Percentiles rank a stretch among this genome's conserved stretches.
Evolutionary conservation across 305 asterid species (phyloP).

Genomic region (Fraxinus paxiana): DNA sequence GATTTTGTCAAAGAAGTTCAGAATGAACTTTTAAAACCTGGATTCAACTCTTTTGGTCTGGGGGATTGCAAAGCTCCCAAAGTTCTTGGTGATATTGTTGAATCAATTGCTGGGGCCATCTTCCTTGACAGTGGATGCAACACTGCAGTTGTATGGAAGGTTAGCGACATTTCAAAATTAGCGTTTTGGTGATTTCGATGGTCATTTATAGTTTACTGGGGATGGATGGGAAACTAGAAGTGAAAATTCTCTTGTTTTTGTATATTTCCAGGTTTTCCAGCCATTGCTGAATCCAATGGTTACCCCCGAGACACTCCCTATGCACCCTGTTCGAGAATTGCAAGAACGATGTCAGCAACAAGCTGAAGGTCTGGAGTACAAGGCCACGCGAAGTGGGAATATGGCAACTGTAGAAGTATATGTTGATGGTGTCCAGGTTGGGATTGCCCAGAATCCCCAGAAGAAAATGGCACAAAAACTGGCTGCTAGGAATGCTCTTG

Average conservation of each 20-base stretch:
- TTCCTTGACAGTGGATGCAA: conserved; percentile 81
- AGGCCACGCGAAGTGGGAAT: conserved; percentile 76
- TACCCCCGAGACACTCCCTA: conserved; percentile 95
- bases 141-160: conserved; percentile 89
- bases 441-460: conserved; percentile 80
- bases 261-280: conserved; percentile 63
- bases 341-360: conserved; percentile 97
- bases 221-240: conserved; percentile 15
- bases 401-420: conserved; percentile 91
- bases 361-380: conserved; percentile 93
- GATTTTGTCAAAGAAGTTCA: conserved; percentile 88
- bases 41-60: conserved; percentile 88
- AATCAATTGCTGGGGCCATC: conserved; percentile 97
- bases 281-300: conserved; percentile 95
- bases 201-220: conserved; percentile 11
- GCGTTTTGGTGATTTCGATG: neutral
- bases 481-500: conserved; percentile 95
- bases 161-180: conserved; percentile 30
- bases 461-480: conserved; percentile 97
- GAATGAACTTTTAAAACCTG: conserved; percentile 70
- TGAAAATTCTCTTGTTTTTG: conserved; percentile 18
- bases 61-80: conserved; percentile 99
- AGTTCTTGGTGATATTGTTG: conserved; percentile 97
- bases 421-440: conserved; percentile 86
- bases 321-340: conserved; percentile 97